These are phyloP conservation scores for Penicillium odoratum DNA, from an alignment of 495 filamentous ascomycete species.

Conservation along the genomic window DNA sequence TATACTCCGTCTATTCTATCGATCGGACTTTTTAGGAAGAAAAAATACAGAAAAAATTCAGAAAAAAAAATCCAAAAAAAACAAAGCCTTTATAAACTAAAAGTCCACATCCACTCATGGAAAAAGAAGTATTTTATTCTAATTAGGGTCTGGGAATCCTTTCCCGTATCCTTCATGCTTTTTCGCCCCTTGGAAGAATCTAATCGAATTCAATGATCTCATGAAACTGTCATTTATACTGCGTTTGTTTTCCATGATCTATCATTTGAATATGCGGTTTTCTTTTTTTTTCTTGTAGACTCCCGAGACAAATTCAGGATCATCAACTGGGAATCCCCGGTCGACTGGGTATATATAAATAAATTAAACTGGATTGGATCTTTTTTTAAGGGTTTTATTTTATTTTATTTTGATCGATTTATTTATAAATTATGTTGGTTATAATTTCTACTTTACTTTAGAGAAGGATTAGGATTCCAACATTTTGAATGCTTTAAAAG, in stretches of 20 bases:
- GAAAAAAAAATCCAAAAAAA: no score
- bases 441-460: no score
- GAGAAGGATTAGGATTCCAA: no score
- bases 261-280: neutral
- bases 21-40: neutral
- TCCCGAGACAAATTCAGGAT: neutral
- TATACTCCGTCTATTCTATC: neutral
- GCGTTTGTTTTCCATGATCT: neutral
- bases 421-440: no score
- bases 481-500: no score
- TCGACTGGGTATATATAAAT: neutral
- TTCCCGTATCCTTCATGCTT: neutral
- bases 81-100: no score
- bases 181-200: neutral
- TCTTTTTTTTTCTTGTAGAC: neutral
- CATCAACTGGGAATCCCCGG: neutral
- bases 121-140: neutral
- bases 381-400: neutral
- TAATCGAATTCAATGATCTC: slow-evolving; percentile 13
- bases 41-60: no score
- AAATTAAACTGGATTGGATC: neutral
- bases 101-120: no score
- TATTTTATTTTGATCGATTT: neutral
- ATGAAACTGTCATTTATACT: slow-evolving; percentile 12
- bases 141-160: neutral